Evolutionary conservation across 768 basidiomycete genomes (phyloP).

Genomic region (Tylopilus cervinicoccineus): DNA sequence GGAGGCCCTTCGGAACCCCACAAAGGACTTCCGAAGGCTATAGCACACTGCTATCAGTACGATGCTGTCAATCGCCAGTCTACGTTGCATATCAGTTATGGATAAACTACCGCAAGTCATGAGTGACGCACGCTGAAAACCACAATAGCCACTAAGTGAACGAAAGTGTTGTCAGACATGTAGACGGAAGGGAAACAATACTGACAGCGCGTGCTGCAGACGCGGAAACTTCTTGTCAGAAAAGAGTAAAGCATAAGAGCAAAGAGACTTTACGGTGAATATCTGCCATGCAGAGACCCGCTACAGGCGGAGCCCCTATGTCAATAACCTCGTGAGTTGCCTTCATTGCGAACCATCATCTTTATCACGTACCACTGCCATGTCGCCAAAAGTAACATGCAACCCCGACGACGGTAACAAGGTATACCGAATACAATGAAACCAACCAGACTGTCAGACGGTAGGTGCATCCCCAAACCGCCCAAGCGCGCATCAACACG

Average conservation of each 20-base stretch:
- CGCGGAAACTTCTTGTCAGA: background rate
- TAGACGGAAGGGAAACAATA: background rate
- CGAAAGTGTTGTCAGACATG: background rate
- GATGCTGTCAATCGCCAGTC: conserved; percentile 6
- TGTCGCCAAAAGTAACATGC: conserved; percentile 4
- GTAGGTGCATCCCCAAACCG: conserved; percentile 15
- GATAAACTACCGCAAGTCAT: background rate
- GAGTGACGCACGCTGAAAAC: conserved; percentile 4
- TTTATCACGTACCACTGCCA: conserved; percentile 1
- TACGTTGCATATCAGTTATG: background rate
- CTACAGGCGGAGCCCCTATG: background rate
- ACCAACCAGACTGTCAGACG: conserved; percentile 4
- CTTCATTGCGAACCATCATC: no score
- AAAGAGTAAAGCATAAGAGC: background rate
- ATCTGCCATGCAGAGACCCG: background rate
- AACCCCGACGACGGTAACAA: conserved; percentile 1
- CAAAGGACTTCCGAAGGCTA: conserved; percentile 2
- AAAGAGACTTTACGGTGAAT: background rate
- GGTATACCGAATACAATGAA: conserved; percentile 5
- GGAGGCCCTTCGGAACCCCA: background rate
- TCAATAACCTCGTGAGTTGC: background rate
- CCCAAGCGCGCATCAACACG: conserved; percentile 20
- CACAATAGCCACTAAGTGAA: conserved; percentile 11
- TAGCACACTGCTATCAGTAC: conserved; percentile 2
- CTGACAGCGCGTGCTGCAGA: conserved; percentile 6